A percentile compares a stretch with the other conserved stretches of the same genome.
These are phyloP conservation scores for Phoma sp. DNA, from an alignment of 2,329 filamentous ascomycete species.

Conservation along the genomic window DNA sequence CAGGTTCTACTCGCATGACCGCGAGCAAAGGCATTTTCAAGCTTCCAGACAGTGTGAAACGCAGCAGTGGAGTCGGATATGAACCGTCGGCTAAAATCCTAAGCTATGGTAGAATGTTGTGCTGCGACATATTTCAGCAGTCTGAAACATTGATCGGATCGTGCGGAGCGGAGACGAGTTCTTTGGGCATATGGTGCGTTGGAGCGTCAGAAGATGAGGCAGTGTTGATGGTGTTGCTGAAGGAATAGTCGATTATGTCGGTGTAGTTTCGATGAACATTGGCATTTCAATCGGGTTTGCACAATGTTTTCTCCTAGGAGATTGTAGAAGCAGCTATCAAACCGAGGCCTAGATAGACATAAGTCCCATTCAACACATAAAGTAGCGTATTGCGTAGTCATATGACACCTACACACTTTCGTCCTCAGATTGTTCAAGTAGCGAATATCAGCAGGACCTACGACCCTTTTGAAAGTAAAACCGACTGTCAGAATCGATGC, in stretches of 20 bases:
- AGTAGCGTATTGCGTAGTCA: too few relatives aligned
- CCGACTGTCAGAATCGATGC: too few relatives aligned
- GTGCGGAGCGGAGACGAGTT: not conserved
- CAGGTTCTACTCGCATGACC: not conserved
- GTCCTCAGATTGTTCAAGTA: too few relatives aligned
- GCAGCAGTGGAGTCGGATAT: not conserved
- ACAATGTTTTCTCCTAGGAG: not conserved
- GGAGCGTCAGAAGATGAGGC: not conserved
- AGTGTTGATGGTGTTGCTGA: too few relatives aligned
- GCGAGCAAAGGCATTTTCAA: not conserved
- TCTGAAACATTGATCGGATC: not conserved
- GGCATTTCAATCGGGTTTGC: not conserved
- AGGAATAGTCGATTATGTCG: too few relatives aligned
- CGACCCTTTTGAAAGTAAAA: too few relatives aligned
- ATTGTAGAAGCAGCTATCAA: not conserved
- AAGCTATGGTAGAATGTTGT: not conserved
- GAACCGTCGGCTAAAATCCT: not conserved
- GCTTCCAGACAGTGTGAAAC: not conserved
- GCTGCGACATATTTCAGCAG: not conserved
- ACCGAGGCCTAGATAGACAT: not conserved
- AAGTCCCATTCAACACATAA: too few relatives aligned
- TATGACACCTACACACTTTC: too few relatives aligned
- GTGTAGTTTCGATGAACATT: too few relatives aligned
- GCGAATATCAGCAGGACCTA: too few relatives aligned
- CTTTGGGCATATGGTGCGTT: not conserved